These are phyloP conservation scores for Trematosphaeria pertusa DNA, from an alignment of 2,329 filamentous ascomycete genomes.

Conservation along the genomic window DNA sequence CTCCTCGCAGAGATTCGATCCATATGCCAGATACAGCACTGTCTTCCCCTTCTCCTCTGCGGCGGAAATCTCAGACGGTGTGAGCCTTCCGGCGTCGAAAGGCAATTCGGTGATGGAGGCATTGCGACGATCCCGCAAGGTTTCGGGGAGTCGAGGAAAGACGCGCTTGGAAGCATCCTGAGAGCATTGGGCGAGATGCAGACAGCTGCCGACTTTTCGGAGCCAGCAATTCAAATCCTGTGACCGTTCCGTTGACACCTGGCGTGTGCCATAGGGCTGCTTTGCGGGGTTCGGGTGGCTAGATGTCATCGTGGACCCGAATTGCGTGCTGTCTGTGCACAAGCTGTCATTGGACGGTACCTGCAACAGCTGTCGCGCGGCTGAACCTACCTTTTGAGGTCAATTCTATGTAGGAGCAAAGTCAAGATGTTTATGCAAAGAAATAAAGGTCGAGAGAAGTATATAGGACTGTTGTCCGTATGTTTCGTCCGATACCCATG, in stretches of 20 bases:
- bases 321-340: constrained; percentile 38
- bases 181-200: constrained; percentile 17
- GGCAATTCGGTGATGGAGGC: constrained; percentile 39
- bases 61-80: constrained; percentile 14
- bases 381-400: background rate
- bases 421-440: background rate
- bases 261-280: constrained; percentile 8
- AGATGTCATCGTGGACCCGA: constrained; percentile 27
- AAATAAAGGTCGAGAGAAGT: background rate
- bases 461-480: constrained; percentile 4
- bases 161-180: constrained; percentile 12
- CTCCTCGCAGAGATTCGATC: constrained; percentile 82
- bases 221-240: constrained; percentile 13
- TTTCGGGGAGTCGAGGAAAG: constrained; percentile 26
- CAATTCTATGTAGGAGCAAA: background rate
- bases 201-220: constrained; percentile 15
- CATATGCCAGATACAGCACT: constrained; percentile 70
- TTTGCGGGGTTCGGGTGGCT: constrained; percentile 12
- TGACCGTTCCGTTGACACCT: constrained; percentile 5
- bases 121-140: constrained; percentile 39
- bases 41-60: constrained; percentile 43
- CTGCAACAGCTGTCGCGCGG: constrained; percentile 16
- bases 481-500: constrained; percentile 12
- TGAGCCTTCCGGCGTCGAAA: constrained; percentile 26
- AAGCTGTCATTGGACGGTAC: constrained; percentile 27